phyloP scores from a whole-genome alignment of 2,329 filamentous ascomycete genomes.

The Fusarium torreyae region DNA sequence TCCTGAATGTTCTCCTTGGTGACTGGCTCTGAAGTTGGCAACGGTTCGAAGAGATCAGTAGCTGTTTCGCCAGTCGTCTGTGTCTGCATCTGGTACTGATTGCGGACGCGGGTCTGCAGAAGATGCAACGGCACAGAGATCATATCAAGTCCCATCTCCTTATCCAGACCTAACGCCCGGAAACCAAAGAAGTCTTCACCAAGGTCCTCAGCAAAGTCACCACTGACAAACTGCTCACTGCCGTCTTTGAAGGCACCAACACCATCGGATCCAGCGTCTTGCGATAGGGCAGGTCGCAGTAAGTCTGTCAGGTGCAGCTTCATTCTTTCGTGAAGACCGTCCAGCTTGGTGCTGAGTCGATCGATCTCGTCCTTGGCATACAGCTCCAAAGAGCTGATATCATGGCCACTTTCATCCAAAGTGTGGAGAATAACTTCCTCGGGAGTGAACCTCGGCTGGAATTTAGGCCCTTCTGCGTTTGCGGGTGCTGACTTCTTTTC shows the following conservation, averaged over 20 bases:
- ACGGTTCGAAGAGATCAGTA: constrained; percentile 75
- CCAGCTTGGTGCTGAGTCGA: constrained; percentile 82
- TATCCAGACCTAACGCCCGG: constrained; percentile 92
- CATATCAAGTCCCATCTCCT: constrained; percentile 88
- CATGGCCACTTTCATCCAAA: constrained; percentile 85
- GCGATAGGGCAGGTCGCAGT: constrained; percentile 85
- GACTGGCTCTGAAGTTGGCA: constrained; percentile 81
- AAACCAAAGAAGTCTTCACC: constrained; percentile 99
- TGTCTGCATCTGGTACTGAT: constrained; percentile 83
- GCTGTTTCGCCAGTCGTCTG: constrained; percentile 72
- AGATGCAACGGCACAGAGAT: constrained; percentile 95
- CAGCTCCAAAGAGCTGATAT: constrained; percentile 83
- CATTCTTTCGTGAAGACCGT: constrained; percentile 93
- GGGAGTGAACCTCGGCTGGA: constrained; percentile 79
- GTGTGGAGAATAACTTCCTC: constrained; percentile 93
- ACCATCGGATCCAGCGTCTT: constrained; percentile 84
- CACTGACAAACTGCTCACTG: constrained; percentile 95
- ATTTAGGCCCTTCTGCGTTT: constrained; percentile 59
- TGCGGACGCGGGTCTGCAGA: constrained; percentile 90
- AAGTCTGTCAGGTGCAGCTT: constrained; percentile 94
- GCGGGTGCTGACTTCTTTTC: constrained; percentile 76
- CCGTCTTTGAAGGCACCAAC: constrained; percentile 95
- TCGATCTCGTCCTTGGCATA: constrained; percentile 98
- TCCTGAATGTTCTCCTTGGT: constrained; percentile 82
- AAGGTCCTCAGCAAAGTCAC: constrained; percentile 97